phyloP scores from a whole-genome alignment of 176 grass and related monocot species.

The Musa acuminata region DNA sequence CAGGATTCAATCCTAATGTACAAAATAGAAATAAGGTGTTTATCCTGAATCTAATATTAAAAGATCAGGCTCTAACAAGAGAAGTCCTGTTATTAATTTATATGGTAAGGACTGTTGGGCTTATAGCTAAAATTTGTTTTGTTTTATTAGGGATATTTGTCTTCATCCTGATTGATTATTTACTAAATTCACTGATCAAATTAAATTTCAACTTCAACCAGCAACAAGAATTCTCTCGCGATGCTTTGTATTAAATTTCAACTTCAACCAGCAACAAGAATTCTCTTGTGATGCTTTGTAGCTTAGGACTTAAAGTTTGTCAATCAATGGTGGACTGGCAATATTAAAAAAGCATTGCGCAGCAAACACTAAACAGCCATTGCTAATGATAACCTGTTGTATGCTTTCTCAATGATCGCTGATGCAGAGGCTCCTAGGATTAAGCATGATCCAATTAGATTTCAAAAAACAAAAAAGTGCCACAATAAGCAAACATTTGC shows the following conservation, averaged over 20 bases:
- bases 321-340: neutral
- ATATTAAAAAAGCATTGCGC: neutral
- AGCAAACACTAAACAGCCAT: neutral
- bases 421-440: too few species aligned
- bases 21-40: neutral
- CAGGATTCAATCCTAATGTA: neutral
- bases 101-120: neutral
- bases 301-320: neutral
- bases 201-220: neutral
- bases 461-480: too few species aligned
- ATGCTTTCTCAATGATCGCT: too few species aligned
- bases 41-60: too few species aligned
- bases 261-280: too few species aligned
- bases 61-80: neutral
- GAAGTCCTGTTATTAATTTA: neutral
- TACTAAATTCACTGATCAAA: neutral
- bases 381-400: neutral
- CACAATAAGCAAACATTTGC: too few species aligned
- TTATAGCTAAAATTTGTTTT: neutral
- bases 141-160: neutral
- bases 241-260: too few species aligned
- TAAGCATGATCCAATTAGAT: too few species aligned
- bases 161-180: neutral
- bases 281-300: too few species aligned
- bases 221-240: neutral